Evolutionary conservation across 805 yeast genomes (phyloP).

Genomic region (Candida khao-thaluensis): DNA sequence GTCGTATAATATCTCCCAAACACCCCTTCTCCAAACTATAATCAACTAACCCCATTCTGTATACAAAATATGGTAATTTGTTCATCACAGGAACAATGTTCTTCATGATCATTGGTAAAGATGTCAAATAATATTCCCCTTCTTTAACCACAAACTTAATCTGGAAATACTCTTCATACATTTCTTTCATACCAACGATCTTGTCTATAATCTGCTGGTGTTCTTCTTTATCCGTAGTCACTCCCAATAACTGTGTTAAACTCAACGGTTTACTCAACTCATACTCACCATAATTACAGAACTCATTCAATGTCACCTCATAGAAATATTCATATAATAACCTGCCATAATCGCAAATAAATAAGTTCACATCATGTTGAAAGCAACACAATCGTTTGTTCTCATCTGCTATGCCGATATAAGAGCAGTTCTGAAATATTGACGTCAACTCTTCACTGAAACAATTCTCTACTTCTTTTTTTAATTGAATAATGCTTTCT

Average conservation of each 20-base stretch:
- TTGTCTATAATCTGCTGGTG: constrained; percentile 13
- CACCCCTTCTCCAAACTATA: constrained; percentile 72
- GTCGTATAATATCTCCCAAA: constrained; percentile 59
- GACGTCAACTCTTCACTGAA: constrained; percentile 59
- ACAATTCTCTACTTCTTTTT: constrained; percentile 46
- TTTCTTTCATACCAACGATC: constrained; percentile 56
- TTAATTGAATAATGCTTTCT: constrained; percentile 57
- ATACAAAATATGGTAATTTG: constrained; percentile 67
- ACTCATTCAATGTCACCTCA: constrained; percentile 74
- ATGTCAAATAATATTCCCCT: constrained; percentile 34
- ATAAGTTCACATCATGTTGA: constrained; percentile 77
- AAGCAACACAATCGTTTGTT: constrained; percentile 70
- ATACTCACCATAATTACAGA: constrained; percentile 72
- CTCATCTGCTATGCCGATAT: constrained; percentile 81
- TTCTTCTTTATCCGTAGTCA: constrained; percentile 5
- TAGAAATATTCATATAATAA: constrained; percentile 70
- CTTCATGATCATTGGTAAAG: constrained; percentile 69
- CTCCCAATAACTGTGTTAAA: constrained; percentile 33
- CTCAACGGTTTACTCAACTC: constrained; percentile 22
- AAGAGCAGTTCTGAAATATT: constrained; percentile 66
- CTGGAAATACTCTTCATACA: constrained; percentile 80
- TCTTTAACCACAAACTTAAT: constrained; percentile 42
- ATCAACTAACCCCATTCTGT: constrained; percentile 58
- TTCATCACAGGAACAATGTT: constrained; percentile 60
- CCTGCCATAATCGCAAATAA: constrained; percentile 77